Evolutionary conservation across 371 early-diverging fungal species (phyloP).

Genomic region (Mucor sp.): DNA sequence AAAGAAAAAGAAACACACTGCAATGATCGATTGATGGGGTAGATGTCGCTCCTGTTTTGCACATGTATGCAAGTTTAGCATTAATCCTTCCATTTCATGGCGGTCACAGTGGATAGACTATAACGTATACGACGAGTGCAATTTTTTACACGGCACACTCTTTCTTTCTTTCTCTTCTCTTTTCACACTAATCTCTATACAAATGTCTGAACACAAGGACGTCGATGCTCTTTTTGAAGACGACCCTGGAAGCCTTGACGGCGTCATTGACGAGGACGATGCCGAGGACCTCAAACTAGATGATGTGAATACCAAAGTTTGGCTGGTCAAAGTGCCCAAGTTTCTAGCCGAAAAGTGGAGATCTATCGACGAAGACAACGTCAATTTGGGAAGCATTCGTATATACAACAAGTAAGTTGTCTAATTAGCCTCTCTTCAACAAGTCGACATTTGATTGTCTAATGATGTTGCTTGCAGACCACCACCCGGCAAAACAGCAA

Average conservation of each 20-base stretch:
- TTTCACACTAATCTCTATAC: not conserved
- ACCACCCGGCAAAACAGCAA: conserved; percentile 32
- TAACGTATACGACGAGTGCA: not conserved
- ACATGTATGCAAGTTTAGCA: not conserved
- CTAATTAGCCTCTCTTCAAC: not conserved
- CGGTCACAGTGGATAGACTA: not conserved
- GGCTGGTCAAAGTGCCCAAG: conserved; percentile 50
- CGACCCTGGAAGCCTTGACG: conserved; percentile 55
- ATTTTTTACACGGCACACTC: not conserved
- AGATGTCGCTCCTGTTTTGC: not conserved
- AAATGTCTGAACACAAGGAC: conserved; percentile 38
- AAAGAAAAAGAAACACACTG: not conserved
- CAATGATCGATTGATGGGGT: not conserved
- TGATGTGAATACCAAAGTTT: conserved; percentile 78
- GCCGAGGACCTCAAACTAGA: conserved; percentile 72
- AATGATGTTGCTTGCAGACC: conserved; percentile 21
- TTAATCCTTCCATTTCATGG: not conserved
- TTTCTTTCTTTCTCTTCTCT: conserved; percentile 1
- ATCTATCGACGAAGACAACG: conserved; percentile 62
- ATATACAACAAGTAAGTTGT: conserved; percentile 65
- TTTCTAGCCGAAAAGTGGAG: conserved; percentile 88
- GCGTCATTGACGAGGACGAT: conserved; percentile 66
- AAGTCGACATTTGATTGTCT: not conserved
- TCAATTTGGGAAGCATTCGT: conserved; percentile 79
- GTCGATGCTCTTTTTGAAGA: conserved; percentile 67